phyloP scores from a whole-genome alignment of 2,329 filamentous ascomycete genomes.

The Penicillium glabrum region DNA sequence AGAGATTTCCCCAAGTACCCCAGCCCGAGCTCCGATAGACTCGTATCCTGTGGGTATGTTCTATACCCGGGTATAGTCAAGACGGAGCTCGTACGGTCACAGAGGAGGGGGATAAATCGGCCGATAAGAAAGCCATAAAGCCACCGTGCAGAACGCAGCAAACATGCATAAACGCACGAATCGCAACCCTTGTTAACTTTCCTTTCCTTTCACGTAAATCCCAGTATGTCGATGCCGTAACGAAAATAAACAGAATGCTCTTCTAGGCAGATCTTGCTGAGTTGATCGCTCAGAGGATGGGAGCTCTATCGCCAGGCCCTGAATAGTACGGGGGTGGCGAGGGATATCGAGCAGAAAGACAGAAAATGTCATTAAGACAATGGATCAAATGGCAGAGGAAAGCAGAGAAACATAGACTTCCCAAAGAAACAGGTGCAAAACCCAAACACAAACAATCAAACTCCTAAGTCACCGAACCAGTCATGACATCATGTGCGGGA shows the following conservation, averaged over 20 bases:
- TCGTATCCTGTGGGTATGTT: background rate
- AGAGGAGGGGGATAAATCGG: constrained; percentile 4
- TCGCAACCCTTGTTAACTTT: background rate
- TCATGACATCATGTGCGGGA: constrained; percentile 27
- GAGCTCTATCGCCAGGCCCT: constrained; percentile 19
- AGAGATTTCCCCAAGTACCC: background rate
- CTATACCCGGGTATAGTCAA: background rate
- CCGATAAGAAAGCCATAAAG: constrained; percentile 37
- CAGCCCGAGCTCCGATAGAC: background rate
- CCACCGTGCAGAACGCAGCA: constrained; percentile 16
- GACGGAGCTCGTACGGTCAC: background rate
- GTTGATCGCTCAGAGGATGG: constrained; percentile 12
- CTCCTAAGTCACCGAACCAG: constrained; percentile 23
- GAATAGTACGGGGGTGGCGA: constrained; percentile 9
- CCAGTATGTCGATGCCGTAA: constrained; percentile 6
- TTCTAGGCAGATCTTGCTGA: constrained; percentile 20
- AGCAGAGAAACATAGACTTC: constrained; percentile 5
- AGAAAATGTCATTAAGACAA: constrained; percentile 5
- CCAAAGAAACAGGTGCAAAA: constrained; percentile 4
- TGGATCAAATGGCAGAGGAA: constrained; percentile 1
- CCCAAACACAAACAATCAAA: constrained; percentile 11
- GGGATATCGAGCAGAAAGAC: constrained; percentile 23
- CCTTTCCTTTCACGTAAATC: background rate
- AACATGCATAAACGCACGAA: constrained; percentile 10
- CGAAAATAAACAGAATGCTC: constrained; percentile 7